These are phyloP conservation scores for Salix suchowensis DNA, from an alignment of 345 rosid genomes.

Conservation along the genomic window DNA sequence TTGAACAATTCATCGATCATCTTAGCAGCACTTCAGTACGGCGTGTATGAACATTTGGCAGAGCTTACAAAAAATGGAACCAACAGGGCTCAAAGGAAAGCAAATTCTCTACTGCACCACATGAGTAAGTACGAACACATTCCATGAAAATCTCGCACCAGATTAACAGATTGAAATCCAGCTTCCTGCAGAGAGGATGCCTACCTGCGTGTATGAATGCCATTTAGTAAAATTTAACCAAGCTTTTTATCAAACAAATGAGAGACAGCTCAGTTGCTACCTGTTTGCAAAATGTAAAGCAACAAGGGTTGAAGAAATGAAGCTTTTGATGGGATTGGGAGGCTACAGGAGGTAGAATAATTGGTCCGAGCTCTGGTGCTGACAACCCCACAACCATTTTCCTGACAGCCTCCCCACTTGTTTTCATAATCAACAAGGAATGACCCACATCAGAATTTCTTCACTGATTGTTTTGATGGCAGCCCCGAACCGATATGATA, in stretches of 20 bases:
- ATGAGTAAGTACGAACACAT: constrained; percentile 60
- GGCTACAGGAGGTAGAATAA: too few relatives aligned
- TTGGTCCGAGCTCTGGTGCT: too few relatives aligned
- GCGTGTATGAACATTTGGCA: constrained; percentile 46
- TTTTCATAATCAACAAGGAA: too few relatives aligned
- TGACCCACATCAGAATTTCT: too few relatives aligned
- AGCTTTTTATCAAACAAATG: background rate
- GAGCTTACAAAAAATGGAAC: constrained; percentile 50
- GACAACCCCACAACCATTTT: too few relatives aligned
- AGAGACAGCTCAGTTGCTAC: background rate
- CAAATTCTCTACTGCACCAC: constrained; percentile 50
- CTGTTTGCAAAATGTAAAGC: background rate
- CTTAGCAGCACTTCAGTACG: constrained; percentile 48
- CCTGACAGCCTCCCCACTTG: too few relatives aligned
- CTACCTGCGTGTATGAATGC: background rate
- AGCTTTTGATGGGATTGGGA: too few relatives aligned
- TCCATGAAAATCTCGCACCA: constrained; percentile 21
- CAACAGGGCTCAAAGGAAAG: constrained; percentile 57
- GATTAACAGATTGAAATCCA: background rate
- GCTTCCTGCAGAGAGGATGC: background rate
- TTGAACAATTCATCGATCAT: constrained; percentile 32
- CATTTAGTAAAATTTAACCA: background rate
- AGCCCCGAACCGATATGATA: too few relatives aligned
- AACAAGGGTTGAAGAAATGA: too few relatives aligned
- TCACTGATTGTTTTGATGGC: too few relatives aligned